Evolutionary conservation across 371 early-diverging fungal species (phyloP), one percentile per base, ranked within the genome.

Genomic region (Amoeboradix gromovi): DNA sequence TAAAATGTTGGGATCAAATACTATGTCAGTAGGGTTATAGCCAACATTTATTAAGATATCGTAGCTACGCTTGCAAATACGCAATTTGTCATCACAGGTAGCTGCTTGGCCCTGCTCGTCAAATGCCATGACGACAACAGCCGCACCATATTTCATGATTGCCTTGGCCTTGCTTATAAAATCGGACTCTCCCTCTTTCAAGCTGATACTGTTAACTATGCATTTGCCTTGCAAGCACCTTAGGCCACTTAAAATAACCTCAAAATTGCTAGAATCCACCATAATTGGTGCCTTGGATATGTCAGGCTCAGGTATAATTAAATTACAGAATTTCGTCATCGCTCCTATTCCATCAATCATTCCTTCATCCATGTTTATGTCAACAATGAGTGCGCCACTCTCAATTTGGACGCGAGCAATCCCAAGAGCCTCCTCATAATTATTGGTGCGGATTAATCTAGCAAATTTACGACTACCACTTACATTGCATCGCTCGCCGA

Each of bases 111-210:
- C 93, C 2, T 75, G 78, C 78, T 92, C 93, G 74, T 92, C 93
- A 77, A 92, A 92, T 12, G 93, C 93, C 92, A 92, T 92, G 66
- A 91, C 91, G 30, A 92, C 88, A 30, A 91, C 90, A n/a, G 92
- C 93, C 30, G 92, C 91, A 74, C 93, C 93, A 70, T 85, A 91
- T 17, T 91, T 82, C 70, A 83, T 84, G 72, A 92, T 83, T 31
- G 88, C 82, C 69, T 81, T 83, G 0, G 91, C 93, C 77, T 90
- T 90, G 71, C 83, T 82, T 69, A 91, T 78, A 72, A 91, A 92
- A 68, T 92, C 93, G 66, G 77, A 88, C 73, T 89, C 90, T 67
- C 93, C 93, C 75, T 90, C 93, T 78, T 92, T 92, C 71, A 92
- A 80, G 29, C 87, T 87, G 71, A 92, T 92, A 68, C 90, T 89